A percentile compares a stretch with the other conserved stretches of the same genome.
Conservation (phyloP, 164 flowering plant species). For the Aristolochia fimbriata region DNA sequence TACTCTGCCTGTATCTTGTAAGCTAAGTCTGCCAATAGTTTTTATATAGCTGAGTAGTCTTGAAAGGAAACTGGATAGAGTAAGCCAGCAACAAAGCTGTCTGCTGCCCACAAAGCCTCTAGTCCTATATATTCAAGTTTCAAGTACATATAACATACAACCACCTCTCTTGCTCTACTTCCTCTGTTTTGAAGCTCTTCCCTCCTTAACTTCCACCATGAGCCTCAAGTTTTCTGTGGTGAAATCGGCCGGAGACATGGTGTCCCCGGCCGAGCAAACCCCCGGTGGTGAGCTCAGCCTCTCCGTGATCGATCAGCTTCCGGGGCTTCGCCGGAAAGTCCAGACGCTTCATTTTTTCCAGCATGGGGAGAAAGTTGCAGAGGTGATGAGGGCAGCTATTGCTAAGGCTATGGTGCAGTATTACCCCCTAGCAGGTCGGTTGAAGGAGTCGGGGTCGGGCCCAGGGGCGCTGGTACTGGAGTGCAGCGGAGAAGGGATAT, state of each 20-base stretch:
- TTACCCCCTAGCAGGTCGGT: conserved; percentile 62
- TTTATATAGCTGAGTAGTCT: too few relatives aligned
- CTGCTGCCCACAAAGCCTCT: too few relatives aligned
- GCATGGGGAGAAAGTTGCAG: conserved; percentile 26
- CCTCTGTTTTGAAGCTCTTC: too few relatives aligned
- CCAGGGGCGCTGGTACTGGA: conserved; percentile 26
- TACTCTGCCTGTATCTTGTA: too few relatives aligned
- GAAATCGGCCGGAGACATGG: conserved; percentile 18
- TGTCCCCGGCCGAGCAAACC: conserved; percentile 31
- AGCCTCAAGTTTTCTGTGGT: conserved; percentile 28
- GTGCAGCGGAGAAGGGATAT: conserved; percentile 44
- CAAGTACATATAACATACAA: too few relatives aligned
- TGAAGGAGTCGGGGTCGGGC: conserved; percentile 16
- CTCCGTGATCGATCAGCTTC: conserved; percentile 38
- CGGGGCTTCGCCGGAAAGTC: conserved; percentile 33
- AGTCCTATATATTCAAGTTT: too few relatives aligned
- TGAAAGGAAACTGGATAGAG: too few relatives aligned
- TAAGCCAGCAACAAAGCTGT: too few relatives aligned
- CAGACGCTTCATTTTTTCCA: conserved; percentile 42
- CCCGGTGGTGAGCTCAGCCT: conserved; percentile 29
- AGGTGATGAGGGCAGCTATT: conserved; percentile 35
- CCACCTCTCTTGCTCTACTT: too few relatives aligned
- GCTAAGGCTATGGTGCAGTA: conserved; percentile 54
- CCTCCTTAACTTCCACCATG: too few relatives aligned
- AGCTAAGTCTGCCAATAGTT: too few relatives aligned